A percentile compares a stretch with the other conserved stretches of the same genome.
phyloP scores from a whole-genome alignment of 805 yeast genomes.

The Suhomyces faveliae region DNA sequence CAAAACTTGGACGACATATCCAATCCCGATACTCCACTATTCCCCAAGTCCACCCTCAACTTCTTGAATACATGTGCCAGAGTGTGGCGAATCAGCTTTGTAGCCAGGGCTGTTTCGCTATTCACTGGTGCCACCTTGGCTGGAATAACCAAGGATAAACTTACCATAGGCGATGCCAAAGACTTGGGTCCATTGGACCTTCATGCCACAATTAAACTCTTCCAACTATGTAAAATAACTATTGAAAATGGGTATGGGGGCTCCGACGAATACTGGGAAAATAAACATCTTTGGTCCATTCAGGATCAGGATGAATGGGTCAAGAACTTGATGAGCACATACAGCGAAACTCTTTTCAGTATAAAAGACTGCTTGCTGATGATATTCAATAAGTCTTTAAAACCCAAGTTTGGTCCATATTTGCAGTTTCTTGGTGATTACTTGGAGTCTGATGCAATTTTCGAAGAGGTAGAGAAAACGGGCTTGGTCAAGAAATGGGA shows the following conservation, averaged over 20 bases:
- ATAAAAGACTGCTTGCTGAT: slow-evolving; percentile 43
- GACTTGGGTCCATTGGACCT: slow-evolving; percentile 34
- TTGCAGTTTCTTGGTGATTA: slow-evolving; percentile 49
- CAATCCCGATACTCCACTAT: slow-evolving; percentile 19
- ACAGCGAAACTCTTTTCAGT: slow-evolving; percentile 45
- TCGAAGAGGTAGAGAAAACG: slow-evolving; percentile 30
- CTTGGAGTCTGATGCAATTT: slow-evolving; percentile 48
- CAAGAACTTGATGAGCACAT: slow-evolving; percentile 43
- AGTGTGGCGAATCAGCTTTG: slow-evolving; percentile 57
- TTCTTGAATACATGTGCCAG: slow-evolving; percentile 46
- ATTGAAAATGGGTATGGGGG: slow-evolving; percentile 24
- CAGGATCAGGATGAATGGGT: slow-evolving; percentile 53
- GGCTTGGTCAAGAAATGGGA: slow-evolving; percentile 49
- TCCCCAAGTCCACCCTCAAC: slow-evolving; percentile 42
- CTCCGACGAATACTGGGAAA: slow-evolving; percentile 31
- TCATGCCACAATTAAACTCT: slow-evolving; percentile 21
- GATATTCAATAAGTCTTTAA: slow-evolving; percentile 38
- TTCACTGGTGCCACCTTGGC: slow-evolving; percentile 47
- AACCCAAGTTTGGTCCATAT: slow-evolving; percentile 60
- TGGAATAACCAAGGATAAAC: slow-evolving; percentile 27
- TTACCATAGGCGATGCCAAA: slow-evolving; percentile 16
- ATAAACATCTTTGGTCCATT: slow-evolving; percentile 30
- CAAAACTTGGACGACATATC: slow-evolving; percentile 5
- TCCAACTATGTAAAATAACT: slow-evolving; percentile 28
- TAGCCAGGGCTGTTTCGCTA: slow-evolving; percentile 49